Evolutionary conservation across 2,329 filamentous ascomycete species (phyloP).

Genomic region (Fusarium compactum): DNA sequence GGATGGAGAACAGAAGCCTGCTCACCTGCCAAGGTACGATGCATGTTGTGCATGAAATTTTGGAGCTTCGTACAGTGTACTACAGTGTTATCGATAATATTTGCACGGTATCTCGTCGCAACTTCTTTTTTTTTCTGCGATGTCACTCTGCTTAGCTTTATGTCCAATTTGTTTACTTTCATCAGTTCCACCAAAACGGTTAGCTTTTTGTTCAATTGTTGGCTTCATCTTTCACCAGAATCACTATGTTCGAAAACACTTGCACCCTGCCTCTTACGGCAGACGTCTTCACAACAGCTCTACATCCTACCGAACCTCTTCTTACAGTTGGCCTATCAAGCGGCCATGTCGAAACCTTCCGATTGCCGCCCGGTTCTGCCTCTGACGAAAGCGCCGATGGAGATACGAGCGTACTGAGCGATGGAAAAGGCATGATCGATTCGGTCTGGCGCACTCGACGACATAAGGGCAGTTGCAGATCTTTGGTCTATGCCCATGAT

Average conservation of each 20-base stretch:
- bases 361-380: conserved; percentile 69
- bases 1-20: background rate
- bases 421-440: conserved; percentile 81
- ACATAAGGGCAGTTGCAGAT: conserved; percentile 94
- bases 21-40: background rate
- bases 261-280: conserved; percentile 88
- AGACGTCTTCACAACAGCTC: conserved; percentile 88
- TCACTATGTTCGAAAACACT: conserved; percentile 87
- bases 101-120: background rate
- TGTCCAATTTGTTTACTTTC: background rate
- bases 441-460: conserved; percentile 87
- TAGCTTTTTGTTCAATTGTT: background rate
- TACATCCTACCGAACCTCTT: conserved; percentile 87
- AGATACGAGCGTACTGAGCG: conserved; percentile 63
- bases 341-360: conserved; percentile 88
- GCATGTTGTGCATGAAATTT: background rate
- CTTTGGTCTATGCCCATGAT: conserved; percentile 81
- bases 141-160: background rate
- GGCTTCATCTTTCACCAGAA: background rate
- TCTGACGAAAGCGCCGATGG: conserved; percentile 64
- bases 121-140: conserved; percentile 20
- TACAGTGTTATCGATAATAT: background rate
- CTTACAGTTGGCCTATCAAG: conserved; percentile 86
- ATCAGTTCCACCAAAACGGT: background rate
- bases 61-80: background rate